phyloP scores from a whole-genome alignment of 2,329 filamentous ascomycete species.

The Talaromyces sp. region DNA sequence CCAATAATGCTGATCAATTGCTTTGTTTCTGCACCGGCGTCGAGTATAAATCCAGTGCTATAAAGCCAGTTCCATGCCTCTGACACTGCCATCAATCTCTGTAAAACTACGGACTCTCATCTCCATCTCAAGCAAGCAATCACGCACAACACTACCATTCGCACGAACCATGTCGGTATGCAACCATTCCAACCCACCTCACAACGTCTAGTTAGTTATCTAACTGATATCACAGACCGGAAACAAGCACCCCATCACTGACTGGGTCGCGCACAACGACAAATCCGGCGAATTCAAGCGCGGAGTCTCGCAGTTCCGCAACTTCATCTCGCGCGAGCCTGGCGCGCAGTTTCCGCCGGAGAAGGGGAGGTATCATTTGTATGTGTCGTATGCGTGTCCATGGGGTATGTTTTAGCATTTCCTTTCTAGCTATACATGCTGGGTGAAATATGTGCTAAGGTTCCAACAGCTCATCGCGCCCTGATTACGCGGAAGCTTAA shows the following conservation, averaged over 20 bases:
- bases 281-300: conserved; percentile 90
- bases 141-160: background rate
- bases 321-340: conserved; percentile 67
- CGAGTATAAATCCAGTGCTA: background rate
- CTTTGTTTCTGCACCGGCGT: background rate
- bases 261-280: conserved; percentile 76
- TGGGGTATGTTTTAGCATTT: conserved; percentile 71
- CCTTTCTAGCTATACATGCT: conserved; percentile 3
- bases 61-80: background rate
- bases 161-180: conserved; percentile 31
- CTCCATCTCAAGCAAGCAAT: background rate
- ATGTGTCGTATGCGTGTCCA: conserved; percentile 88
- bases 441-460: conserved; percentile 2
- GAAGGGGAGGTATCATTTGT: conserved; percentile 88
- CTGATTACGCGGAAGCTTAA: conserved; percentile 87
- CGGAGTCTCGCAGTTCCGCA: conserved; percentile 74
- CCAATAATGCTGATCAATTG: background rate
- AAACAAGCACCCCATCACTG: conserved; percentile 53
- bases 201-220: too few species aligned
- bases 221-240: conserved; percentile 2
- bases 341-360: conserved; percentile 76
- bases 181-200: background rate
- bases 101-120: background rate
- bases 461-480: conserved; percentile 65
- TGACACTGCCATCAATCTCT: background rate